These are phyloP conservation scores for Camptophora hylomeconis DNA, from an alignment of 2,329 filamentous ascomycete genomes.

Conservation along the genomic window DNA sequence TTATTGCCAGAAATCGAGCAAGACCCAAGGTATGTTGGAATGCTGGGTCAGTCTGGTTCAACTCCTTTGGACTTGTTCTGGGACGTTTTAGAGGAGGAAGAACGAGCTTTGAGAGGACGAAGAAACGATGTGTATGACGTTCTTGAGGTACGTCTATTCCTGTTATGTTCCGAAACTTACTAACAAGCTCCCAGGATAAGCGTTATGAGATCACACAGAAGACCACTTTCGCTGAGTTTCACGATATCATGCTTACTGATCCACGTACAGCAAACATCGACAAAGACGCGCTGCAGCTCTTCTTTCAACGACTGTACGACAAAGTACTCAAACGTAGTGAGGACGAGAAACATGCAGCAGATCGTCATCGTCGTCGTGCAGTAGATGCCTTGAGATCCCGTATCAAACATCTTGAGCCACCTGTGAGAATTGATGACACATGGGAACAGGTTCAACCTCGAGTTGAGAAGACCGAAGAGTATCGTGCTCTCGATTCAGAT, in stretches of 20 bases:
- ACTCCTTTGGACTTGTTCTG: slow-evolving; percentile 87
- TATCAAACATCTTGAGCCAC: slow-evolving; percentile 83
- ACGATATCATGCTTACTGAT: slow-evolving; percentile 69
- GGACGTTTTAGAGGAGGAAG: slow-evolving; percentile 89
- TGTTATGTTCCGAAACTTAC: slow-evolving; percentile 12
- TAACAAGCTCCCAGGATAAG: slow-evolving; percentile 54
- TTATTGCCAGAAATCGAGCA: slow-evolving; percentile 61
- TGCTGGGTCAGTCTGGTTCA: slow-evolving; percentile 74
- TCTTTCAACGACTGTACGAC: slow-evolving; percentile 79
- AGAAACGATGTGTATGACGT: slow-evolving; percentile 79
- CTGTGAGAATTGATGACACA: slow-evolving; percentile 62
- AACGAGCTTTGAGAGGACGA: slow-evolving; percentile 66
- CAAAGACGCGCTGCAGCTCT: slow-evolving; percentile 61
- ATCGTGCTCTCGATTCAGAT: slow-evolving; percentile 67
- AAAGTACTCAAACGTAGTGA: slow-evolving; percentile 72
- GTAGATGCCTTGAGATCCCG: slow-evolving; percentile 72
- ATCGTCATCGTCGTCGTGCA: slow-evolving; percentile 73
- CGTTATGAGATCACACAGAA: slow-evolving; percentile 79
- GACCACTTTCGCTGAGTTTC: slow-evolving; percentile 81
- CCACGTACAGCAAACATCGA: slow-evolving; percentile 79
- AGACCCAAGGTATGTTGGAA: slow-evolving; percentile 70
- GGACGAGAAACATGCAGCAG: slow-evolving; percentile 67
- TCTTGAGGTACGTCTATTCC: slow-evolving; percentile 55
- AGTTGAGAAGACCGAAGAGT: slow-evolving; percentile 72
- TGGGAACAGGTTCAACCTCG: slow-evolving; percentile 79